Conservation (phyloP, 352 stramenopile genomes). For the Globisporangium emineosum region DNA sequence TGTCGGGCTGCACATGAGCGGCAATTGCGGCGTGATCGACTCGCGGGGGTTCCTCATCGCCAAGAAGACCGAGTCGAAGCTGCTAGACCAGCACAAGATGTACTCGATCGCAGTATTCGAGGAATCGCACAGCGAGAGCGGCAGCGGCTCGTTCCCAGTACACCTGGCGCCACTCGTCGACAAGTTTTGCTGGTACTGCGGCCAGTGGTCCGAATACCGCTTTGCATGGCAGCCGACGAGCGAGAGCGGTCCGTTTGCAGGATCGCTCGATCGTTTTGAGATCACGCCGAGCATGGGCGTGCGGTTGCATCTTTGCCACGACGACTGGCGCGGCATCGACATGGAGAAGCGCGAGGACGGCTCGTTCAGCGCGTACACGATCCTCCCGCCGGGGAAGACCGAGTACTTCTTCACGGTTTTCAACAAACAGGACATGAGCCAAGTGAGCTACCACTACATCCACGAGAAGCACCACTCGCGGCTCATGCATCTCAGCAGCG, state of each 20-base stretch:
- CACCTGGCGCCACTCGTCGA: conserved; percentile 57
- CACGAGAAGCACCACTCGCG: conserved; percentile 36
- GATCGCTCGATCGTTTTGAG: conserved; percentile 25
- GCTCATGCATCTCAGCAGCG: conserved; percentile 13
- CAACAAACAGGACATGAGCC: conserved; percentile 21
- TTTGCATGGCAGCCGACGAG: conserved; percentile 59
- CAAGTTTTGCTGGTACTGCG: conserved; percentile 77
- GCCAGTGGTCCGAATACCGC: conserved; percentile 69
- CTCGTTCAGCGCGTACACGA: conserved; percentile 52
- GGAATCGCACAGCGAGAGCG: conserved; percentile 57
- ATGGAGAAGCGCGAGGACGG: conserved; percentile 64
- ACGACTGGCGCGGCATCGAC: conserved; percentile 62
- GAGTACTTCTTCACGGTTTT: conserved; percentile 74
- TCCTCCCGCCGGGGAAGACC: conserved; percentile 68
- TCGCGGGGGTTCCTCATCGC: conserved; percentile 63
- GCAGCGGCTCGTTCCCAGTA: conserved; percentile 41
- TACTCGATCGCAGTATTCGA: conserved; percentile 76
- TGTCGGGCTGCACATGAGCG: conserved; percentile 71
- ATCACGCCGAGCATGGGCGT: conserved; percentile 39
- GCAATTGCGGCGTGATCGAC: conserved; percentile 68
- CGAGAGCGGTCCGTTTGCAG: conserved; percentile 35
- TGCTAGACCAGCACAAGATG: conserved; percentile 75
- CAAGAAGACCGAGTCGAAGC: conserved; percentile 29
- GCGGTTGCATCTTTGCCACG: conserved; percentile 58
- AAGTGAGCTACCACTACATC: conserved; percentile 45